A percentile compares a stretch with the other conserved stretches of the same genome.
phyloP scores from a whole-genome alignment of 2,329 filamentous ascomycete genomes.

The Neofusicoccum ribis region DNA sequence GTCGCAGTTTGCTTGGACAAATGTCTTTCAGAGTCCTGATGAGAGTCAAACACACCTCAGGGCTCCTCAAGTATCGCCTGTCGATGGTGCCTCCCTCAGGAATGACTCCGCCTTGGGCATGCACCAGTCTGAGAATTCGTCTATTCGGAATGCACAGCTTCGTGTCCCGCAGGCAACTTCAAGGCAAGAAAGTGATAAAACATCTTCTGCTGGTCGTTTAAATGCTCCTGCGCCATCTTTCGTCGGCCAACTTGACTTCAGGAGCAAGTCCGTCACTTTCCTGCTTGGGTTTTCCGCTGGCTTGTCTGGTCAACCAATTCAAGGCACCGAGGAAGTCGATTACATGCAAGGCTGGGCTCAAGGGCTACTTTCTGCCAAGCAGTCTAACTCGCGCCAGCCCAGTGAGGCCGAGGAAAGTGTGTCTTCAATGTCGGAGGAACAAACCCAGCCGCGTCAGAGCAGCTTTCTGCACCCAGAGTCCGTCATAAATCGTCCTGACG shows the following conservation, averaged over 20 bases:
- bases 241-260: constrained; percentile 5
- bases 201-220: not conserved
- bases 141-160: constrained; percentile 22
- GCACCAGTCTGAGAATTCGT: not conserved
- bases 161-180: constrained; percentile 23
- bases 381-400: not conserved
- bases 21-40: constrained; percentile 18
- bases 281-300: constrained; percentile 9
- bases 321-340: constrained; percentile 4
- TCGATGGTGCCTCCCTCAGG: not conserved
- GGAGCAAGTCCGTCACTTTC: constrained; percentile 8
- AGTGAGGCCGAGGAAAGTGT: not conserved
- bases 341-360: constrained; percentile 16
- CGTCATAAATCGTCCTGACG: not conserved
- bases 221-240: not conserved
- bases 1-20: constrained; percentile 32
- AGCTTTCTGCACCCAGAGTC: not conserved
- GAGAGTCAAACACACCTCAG: not conserved
- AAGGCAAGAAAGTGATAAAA: not conserved
- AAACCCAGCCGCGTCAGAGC: not conserved
- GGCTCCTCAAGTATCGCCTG: constrained; percentile 16
- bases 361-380: constrained; percentile 9
- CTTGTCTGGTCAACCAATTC: constrained; percentile 2
- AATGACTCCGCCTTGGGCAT: not conserved
- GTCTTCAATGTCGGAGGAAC: not conserved